phyloP scores from a whole-genome alignment of 192 early-diverging fungal genomes.

The Entophlyctis helioformis region DNA sequence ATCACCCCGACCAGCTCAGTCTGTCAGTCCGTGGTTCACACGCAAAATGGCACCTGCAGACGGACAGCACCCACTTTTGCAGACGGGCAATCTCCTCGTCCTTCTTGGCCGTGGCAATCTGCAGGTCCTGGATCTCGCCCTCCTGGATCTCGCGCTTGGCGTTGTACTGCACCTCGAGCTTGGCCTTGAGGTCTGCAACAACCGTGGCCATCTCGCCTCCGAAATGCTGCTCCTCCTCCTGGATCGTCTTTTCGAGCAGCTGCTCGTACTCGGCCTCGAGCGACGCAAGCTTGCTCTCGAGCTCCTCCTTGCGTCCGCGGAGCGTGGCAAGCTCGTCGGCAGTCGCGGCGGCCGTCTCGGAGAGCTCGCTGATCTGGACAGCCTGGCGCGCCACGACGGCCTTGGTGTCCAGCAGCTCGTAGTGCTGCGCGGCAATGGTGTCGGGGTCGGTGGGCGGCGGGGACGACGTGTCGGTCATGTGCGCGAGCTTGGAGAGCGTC shows the following conservation, averaged over 20 bases:
- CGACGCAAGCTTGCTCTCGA: conserved; percentile 54
- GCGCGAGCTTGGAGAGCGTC: conserved; percentile 53
- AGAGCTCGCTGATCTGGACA: conserved; percentile 41
- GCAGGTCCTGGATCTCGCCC: conserved; percentile 62
- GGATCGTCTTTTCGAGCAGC: conserved; percentile 64
- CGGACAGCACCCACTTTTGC: conserved; percentile 9
- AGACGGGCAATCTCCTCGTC: conserved; percentile 21
- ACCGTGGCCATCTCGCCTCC: conserved; percentile 26
- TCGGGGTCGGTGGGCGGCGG: conserved; percentile 37
- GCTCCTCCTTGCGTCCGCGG: conserved; percentile 46
- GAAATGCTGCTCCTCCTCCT: conserved; percentile 38
- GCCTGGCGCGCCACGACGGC: conserved; percentile 49
- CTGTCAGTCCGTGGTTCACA: too few species aligned
- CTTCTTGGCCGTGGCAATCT: conserved; percentile 54
- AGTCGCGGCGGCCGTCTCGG: conserved; percentile 7
- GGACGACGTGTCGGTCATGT: conserved; percentile 36
- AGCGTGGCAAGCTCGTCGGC: conserved; percentile 45
- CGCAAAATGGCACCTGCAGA: too few species aligned
- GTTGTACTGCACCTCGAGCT: conserved; percentile 76
- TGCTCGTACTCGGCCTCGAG: conserved; percentile 77
- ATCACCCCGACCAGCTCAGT: too few species aligned
- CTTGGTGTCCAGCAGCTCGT: conserved; percentile 60
- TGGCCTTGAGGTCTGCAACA: conserved; percentile 57
- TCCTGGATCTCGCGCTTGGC: conserved; percentile 64
- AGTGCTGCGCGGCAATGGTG: conserved; percentile 53